phyloP scores from a whole-genome alignment of 2,329 filamentous ascomycete species.

The Emmonsia crescens region DNA sequence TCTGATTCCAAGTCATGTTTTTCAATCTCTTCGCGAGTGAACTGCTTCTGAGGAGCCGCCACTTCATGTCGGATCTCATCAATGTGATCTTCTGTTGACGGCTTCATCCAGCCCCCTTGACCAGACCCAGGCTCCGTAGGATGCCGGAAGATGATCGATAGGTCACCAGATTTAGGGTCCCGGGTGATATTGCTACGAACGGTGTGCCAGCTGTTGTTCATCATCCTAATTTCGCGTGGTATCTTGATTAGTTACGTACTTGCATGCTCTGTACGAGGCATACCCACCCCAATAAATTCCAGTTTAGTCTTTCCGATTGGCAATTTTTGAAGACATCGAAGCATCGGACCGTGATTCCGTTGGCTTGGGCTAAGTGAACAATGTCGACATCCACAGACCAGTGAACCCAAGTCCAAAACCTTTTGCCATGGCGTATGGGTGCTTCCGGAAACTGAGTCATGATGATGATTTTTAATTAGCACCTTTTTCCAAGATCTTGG shows the following conservation, averaged over 20 bases:
- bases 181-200: conserved; percentile 33
- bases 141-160: conserved; percentile 37
- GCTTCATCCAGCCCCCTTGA: conserved; percentile 43
- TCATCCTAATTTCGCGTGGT: conserved; percentile 29
- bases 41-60: conserved; percentile 39
- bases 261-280: background rate
- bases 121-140: conserved; percentile 36
- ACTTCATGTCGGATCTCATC: conserved; percentile 35
- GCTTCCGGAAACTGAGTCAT: conserved; percentile 33
- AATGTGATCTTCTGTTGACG: conserved; percentile 36
- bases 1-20: conserved; percentile 40
- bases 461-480: conserved; percentile 8
- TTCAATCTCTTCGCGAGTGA: conserved; percentile 44
- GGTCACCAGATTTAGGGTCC: conserved; percentile 21
- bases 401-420: conserved; percentile 45
- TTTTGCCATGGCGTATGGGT: conserved; percentile 42
- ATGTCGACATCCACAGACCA: conserved; percentile 43
- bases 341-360: conserved; percentile 37
- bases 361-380: conserved; percentile 33
- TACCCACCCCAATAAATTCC: conserved; percentile 38
- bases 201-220: conserved; percentile 45
- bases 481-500: background rate
- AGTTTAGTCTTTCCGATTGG: conserved; percentile 36
- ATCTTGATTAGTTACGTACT: background rate
- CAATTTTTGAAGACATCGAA: conserved; percentile 43